Conservation (phyloP, 2,329 filamentous ascomycete genomes). For the Escovopsis sp. region DNA sequence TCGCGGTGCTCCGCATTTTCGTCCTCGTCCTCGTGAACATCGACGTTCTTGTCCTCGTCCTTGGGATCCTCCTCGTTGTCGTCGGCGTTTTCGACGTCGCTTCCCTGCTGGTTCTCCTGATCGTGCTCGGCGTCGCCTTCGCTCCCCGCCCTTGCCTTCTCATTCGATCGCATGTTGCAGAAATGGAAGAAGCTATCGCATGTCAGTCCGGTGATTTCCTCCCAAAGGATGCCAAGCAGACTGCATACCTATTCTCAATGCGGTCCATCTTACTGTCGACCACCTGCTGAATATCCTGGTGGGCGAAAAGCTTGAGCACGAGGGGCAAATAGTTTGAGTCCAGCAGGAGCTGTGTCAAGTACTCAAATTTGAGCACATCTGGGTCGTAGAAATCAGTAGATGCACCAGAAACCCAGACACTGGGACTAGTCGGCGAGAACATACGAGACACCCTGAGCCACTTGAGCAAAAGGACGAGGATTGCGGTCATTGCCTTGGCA, state of each 20-base stretch:
- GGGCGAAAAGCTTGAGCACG: slow-evolving; percentile 81
- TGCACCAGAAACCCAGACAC: too few relatives aligned
- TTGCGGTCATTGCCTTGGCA: slow-evolving; percentile 81
- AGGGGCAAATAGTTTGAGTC: slow-evolving; percentile 93
- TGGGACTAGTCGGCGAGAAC: too few relatives aligned
- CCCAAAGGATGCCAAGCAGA: too few relatives aligned
- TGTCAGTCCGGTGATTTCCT: not conserved
- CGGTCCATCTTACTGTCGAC: slow-evolving; percentile 76
- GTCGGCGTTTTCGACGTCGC: slow-evolving; percentile 12
- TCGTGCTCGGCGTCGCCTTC: slow-evolving; percentile 12
- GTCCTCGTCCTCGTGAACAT: slow-evolving; percentile 16
- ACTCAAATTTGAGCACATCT: slow-evolving; percentile 94
- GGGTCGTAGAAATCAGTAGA: too few relatives aligned
- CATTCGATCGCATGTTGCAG: slow-evolving; percentile 55
- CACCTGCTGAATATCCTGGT: slow-evolving; percentile 83
- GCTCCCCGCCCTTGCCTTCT: slow-evolving; percentile 19
- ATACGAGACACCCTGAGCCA: slow-evolving; percentile 92
- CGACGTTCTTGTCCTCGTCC: slow-evolving; percentile 22
- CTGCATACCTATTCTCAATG: slow-evolving; percentile 56
- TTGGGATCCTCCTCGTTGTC: slow-evolving; percentile 15
- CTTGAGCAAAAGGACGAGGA: slow-evolving; percentile 75
- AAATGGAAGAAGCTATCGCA: slow-evolving; percentile 72
- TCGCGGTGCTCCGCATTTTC: slow-evolving; percentile 55
- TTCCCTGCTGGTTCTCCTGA: slow-evolving; percentile 6
- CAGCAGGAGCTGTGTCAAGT: slow-evolving; percentile 78